These are phyloP conservation scores for Apiotrichum akiyoshidainum DNA, from an alignment of 1,284 basidiomycete genomes.

Conservation along the genomic window DNA sequence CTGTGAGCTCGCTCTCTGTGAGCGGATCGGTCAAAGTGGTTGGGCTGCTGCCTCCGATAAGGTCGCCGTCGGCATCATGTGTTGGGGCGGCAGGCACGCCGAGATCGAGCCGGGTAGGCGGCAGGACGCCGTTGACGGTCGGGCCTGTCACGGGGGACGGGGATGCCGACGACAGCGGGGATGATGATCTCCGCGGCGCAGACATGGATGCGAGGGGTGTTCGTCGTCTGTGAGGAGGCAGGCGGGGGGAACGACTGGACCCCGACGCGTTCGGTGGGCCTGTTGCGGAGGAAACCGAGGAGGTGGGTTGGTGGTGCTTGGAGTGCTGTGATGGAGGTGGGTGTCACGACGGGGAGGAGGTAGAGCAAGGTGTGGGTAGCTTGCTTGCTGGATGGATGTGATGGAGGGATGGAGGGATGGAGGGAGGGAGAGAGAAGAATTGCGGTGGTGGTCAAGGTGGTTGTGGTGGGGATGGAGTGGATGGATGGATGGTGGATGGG, in stretches of 20 bases:
- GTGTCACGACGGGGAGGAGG: too few species aligned
- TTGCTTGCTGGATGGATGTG: too few species aligned
- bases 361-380: too few species aligned
- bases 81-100: constrained; percentile 7
- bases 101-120: constrained; percentile 11
- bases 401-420: too few species aligned
- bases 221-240: not conserved
- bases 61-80: constrained; percentile 10
- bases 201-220: constrained; percentile 14
- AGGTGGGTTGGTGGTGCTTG: too few species aligned
- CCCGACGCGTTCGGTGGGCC: too few species aligned
- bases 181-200: constrained; percentile 21
- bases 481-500: not conserved
- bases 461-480: not conserved
- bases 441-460: too few species aligned
- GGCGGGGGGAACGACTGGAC: not conserved
- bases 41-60: constrained; percentile 23
- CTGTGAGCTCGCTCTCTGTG: constrained; percentile 29
- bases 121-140: constrained; percentile 1
- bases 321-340: too few species aligned
- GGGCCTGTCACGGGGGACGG: constrained; percentile 20
- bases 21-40: constrained; percentile 23
- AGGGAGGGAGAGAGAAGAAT: too few species aligned
- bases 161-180: constrained; percentile 22
- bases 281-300: too few species aligned